phyloP scores from a whole-genome alignment of 768 basidiomycete genomes.

The Rhizopogon vinicolor region DNA sequence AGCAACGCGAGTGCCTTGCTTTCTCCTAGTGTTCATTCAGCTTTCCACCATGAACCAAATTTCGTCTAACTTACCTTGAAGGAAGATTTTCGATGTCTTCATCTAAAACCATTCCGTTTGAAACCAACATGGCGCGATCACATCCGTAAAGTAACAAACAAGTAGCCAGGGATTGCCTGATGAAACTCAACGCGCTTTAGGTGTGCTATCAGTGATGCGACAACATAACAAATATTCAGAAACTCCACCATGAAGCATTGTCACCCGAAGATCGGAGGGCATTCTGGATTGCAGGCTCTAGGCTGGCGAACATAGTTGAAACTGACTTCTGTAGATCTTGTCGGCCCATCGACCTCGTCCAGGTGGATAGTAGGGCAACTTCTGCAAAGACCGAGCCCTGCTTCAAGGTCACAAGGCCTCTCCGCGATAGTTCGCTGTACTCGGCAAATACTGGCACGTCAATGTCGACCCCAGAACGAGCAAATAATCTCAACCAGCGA shows the following conservation, averaged over 20 bases:
- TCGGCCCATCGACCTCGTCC: constrained; percentile 55
- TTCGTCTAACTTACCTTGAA: constrained; percentile 42
- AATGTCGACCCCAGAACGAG: constrained; percentile 62
- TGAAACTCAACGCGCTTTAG: constrained; percentile 37
- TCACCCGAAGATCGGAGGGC: constrained; percentile 27
- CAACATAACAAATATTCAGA: background rate
- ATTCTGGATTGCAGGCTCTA: constrained; percentile 35
- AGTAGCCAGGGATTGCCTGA: constrained; percentile 55
- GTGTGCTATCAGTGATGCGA: background rate
- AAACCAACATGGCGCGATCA: constrained; percentile 42
- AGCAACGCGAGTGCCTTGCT: constrained; percentile 35
- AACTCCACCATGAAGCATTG: constrained; percentile 31
- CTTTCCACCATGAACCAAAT: background rate
- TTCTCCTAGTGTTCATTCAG: constrained; percentile 36
- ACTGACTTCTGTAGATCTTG: constrained; percentile 53
- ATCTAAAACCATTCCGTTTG: constrained; percentile 42
- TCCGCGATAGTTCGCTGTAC: constrained; percentile 37
- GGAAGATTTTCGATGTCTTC: constrained; percentile 48
- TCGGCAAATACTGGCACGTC: constrained; percentile 46
- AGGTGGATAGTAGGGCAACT: constrained; percentile 50
- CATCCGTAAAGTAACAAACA: constrained; percentile 68
- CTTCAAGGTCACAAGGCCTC: constrained; percentile 34
- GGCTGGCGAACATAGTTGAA: constrained; percentile 41
- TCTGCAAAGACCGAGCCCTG: constrained; percentile 50
- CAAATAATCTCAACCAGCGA: constrained; percentile 56